Conservation (phyloP, 768 basidiomycete genomes). For the Suillus subalutaceus region DNA sequence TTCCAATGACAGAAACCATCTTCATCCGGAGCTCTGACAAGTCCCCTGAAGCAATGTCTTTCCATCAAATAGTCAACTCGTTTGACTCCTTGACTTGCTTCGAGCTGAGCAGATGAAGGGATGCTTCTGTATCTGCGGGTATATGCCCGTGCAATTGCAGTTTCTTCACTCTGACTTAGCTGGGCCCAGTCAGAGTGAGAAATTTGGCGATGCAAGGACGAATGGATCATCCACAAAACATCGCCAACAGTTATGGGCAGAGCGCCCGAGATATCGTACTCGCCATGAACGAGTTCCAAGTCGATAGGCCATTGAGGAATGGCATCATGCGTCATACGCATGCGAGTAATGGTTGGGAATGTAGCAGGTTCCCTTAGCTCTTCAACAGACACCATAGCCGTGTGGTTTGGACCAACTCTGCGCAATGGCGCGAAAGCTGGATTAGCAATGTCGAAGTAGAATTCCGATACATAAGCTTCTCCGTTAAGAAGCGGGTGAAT, state of each 20-base stretch:
- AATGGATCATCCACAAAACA: slow-evolving; percentile 54
- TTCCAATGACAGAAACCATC: slow-evolving; percentile 35
- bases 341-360: slow-evolving; percentile 52
- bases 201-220: slow-evolving; percentile 46
- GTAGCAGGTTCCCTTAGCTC: slow-evolving; percentile 58
- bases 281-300: slow-evolving; percentile 42
- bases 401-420: slow-evolving; percentile 41
- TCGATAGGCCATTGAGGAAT: slow-evolving; percentile 67
- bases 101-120: slow-evolving; percentile 33
- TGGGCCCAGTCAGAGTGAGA: slow-evolving; percentile 39
- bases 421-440: slow-evolving; percentile 49
- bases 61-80: slow-evolving; percentile 42
- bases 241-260: slow-evolving; percentile 61
- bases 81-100: slow-evolving; percentile 42
- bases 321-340: slow-evolving; percentile 59
- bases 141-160: slow-evolving; percentile 38
- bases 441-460: slow-evolving; percentile 60
- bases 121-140: slow-evolving; percentile 37
- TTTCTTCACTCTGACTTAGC: slow-evolving; percentile 30
- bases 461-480: slow-evolving; percentile 44
- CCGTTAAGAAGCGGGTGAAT: slow-evolving; percentile 47
- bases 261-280: slow-evolving; percentile 22
- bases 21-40: slow-evolving; percentile 33
- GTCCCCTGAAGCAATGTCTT: slow-evolving; percentile 39
- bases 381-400: slow-evolving; percentile 40